These are phyloP conservation scores for Geotrichum histeridarum DNA, from an alignment of 1,139 yeast genomes.

Conservation along the genomic window DNA sequence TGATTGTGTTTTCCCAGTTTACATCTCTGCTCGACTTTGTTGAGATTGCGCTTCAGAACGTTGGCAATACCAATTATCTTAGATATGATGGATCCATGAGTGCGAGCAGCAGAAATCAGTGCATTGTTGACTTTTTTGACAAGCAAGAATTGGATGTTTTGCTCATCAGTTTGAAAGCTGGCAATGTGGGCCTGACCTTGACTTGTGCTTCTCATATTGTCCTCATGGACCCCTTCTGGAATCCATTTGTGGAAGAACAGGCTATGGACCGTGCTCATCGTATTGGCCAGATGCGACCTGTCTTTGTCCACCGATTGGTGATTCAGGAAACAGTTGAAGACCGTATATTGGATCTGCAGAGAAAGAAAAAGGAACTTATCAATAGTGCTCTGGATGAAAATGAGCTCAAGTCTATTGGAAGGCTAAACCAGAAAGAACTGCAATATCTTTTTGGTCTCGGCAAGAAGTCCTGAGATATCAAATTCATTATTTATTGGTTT, in stretches of 20 bases:
- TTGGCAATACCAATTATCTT: constrained; percentile 42
- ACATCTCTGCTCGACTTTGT: constrained; percentile 71
- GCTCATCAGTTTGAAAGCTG: constrained; percentile 78
- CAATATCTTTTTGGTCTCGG: constrained; percentile 71
- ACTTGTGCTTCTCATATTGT: constrained; percentile 92
- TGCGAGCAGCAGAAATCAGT: constrained; percentile 56
- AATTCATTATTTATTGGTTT: not conserved
- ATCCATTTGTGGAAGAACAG: constrained; percentile 92
- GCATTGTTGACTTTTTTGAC: constrained; percentile 61
- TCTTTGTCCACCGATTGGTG: constrained; percentile 67
- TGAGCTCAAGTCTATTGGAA: constrained; percentile 59
- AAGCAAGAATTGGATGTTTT: constrained; percentile 50
- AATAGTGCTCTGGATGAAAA: constrained; percentile 78
- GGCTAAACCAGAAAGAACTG: constrained; percentile 64
- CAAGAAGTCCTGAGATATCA: not conserved
- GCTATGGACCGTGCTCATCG: constrained; percentile 95
- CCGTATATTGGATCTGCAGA: constrained; percentile 73
- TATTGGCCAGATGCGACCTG: constrained; percentile 79
- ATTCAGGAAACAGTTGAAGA: constrained; percentile 73
- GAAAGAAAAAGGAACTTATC: constrained; percentile 65
- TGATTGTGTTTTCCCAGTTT: constrained; percentile 81
- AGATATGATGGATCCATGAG: constrained; percentile 82
- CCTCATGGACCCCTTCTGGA: constrained; percentile 93
- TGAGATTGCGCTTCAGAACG: constrained; percentile 50
- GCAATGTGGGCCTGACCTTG: constrained; percentile 86